Percentiles rank a stretch among this genome's conserved stretches.
Conservation (phyloP, 176 grass and related monocot species). For the Oryza brachyantha region DNA sequence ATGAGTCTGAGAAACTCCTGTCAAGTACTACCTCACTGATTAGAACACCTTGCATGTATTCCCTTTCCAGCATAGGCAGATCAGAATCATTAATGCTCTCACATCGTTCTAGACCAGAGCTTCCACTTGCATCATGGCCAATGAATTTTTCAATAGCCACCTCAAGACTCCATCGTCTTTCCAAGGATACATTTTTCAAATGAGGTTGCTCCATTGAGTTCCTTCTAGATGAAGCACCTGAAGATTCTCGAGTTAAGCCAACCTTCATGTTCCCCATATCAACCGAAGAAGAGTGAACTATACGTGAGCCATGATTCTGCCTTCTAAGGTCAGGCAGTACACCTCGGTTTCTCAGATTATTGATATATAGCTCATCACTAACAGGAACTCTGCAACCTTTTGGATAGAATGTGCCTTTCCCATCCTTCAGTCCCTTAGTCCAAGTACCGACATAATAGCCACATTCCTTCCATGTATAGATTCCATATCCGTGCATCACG, state of each 20-base stretch:
- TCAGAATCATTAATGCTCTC: constrained; percentile 50
- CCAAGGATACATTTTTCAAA: constrained; percentile 69
- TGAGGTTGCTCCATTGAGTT: constrained; percentile 35
- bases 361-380: constrained; percentile 62
- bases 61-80: constrained; percentile 78
- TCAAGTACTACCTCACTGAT: constrained; percentile 85
- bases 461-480: constrained; percentile 77
- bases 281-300: constrained; percentile 68
- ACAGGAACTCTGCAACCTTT: constrained; percentile 79
- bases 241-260: constrained; percentile 30
- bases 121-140: constrained; percentile 51
- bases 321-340: constrained; percentile 71
- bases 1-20: constrained; percentile 62
- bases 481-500: constrained; percentile 84
- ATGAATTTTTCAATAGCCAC: constrained; percentile 83
- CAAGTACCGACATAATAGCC: constrained; percentile 87
- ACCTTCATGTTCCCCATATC: constrained; percentile 87
- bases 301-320: constrained; percentile 66
- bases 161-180: constrained; percentile 94
- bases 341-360: constrained; percentile 71
- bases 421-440: constrained; percentile 96
- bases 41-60: constrained; percentile 98
- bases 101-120: constrained; percentile 38
- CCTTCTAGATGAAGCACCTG: constrained; percentile 33
- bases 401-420: constrained; percentile 91